Base-by-base conservation (phyloP, 352 stramenopile species). In the Globisporangium irregulare region DNA sequence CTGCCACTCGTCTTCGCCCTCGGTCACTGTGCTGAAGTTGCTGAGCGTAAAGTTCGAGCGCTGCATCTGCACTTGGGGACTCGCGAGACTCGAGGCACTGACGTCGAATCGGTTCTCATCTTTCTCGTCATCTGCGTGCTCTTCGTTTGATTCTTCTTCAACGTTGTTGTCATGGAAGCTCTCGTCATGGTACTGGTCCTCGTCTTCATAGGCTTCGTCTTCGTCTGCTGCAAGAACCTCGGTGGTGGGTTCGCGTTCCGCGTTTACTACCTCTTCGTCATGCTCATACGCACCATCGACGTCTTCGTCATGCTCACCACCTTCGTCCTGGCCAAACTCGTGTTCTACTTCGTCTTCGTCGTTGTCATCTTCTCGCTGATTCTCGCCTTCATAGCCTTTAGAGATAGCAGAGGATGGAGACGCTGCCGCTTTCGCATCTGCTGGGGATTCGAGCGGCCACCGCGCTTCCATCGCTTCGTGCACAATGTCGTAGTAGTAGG, bases 1-100 rank as follows among this genome's bases (percentile, higher is more conserved):
- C 48, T 91, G 81, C 88, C 88, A 95, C 59, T 94, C 86, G 64
- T 88, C 78, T 8, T 71, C 59, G 12, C 48, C 59, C 5, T 70
- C 56, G 3, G 69, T 58, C 9, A 62, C 46, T 10, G 51, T 62
- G 36, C 66, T 68, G 5, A 68, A 51, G 53, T 57, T 59, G 10
- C 64, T 79, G 67, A 46, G 60, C 63, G 54, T 72, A 18, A 69
- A 69, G 64, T 69, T 59, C 62, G 62, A 67, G 34, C 34, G 55
- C 25, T 32, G 3, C 25, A 27, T 64, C 57, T 27, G 8, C 34
- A 14, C 9, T 15, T 48, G 48, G 10, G 34, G n/a, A 14, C 20
- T 63, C 38, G 36, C 51, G 22, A 5, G 25, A 18, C 34, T 62
- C 41, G 41, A 9, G 2, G 41, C 15, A 25, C 20, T 62, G 54